Evolutionary conservation across 2,329 filamentous ascomycete genomes (phyloP).

Genomic region (Periconia sp.): DNA sequence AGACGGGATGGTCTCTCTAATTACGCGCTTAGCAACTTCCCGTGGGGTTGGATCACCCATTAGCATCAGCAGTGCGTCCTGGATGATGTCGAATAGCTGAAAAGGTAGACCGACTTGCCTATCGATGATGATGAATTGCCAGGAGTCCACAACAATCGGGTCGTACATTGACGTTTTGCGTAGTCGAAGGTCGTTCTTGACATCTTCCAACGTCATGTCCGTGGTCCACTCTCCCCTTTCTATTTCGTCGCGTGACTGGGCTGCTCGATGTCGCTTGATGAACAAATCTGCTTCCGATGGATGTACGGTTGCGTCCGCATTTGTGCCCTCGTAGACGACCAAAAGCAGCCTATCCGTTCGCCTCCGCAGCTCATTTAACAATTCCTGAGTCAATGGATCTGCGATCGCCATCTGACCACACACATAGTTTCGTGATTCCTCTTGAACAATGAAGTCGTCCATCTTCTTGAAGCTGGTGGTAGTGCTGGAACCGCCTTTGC

Average conservation of each 20-base stretch:
- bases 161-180: conserved; percentile 34
- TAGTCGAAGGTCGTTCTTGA: conserved; percentile 32
- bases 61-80: conserved; percentile 32
- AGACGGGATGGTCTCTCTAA: conserved; percentile 28
- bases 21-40: conserved; percentile 28
- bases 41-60: conserved; percentile 27
- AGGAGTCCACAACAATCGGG: conserved; percentile 37
- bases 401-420: conserved; percentile 40
- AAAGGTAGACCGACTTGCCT: conserved; percentile 31
- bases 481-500: conserved; percentile 23
- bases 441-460: conserved; percentile 16
- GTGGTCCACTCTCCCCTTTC: conserved; percentile 22
- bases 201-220: conserved; percentile 28
- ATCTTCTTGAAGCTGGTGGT: conserved; percentile 7
- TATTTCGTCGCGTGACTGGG: conserved; percentile 16
- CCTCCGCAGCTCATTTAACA: conserved; percentile 29
- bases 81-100: conserved; percentile 32
- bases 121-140: conserved; percentile 42
- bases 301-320: conserved; percentile 31
- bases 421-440: conserved; percentile 31
- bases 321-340: conserved; percentile 35
- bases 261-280: conserved; percentile 27
- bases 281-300: conserved; percentile 30
- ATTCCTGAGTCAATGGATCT: conserved; percentile 20
- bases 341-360: conserved; percentile 25